Evolutionary conservation across 176 grass and related monocot species (phyloP).

Genomic region (Oryza punctata): DNA sequence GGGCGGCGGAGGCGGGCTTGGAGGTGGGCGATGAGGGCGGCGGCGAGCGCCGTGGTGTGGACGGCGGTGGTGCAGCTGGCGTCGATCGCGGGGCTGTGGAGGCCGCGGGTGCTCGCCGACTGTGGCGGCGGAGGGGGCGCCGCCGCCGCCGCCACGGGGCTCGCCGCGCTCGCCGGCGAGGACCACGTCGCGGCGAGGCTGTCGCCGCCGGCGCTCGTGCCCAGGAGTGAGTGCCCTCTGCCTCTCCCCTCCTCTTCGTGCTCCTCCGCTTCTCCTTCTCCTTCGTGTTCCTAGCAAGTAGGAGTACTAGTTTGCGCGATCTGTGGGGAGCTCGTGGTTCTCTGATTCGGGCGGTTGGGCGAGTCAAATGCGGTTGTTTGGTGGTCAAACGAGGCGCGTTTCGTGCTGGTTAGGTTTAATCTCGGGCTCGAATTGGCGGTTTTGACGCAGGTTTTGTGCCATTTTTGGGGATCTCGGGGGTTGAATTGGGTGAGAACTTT

Average conservation of each 20-base stretch:
- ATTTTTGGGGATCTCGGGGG: background rate
- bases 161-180: conserved; percentile 65
- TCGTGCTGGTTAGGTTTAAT: conserved; percentile 5
- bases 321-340: conserved; percentile 10
- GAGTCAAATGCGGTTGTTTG: conserved; percentile 36
- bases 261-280: background rate
- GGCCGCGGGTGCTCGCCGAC: conserved; percentile 55
- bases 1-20: conserved; percentile 43
- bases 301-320: conserved; percentile 15
- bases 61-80: conserved; percentile 80
- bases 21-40: conserved; percentile 85
- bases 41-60: conserved; percentile 82
- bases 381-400: conserved; percentile 16
- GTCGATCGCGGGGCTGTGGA: conserved; percentile 66
- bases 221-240: conserved; percentile 62
- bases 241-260: conserved; percentile 29
- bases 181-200: conserved; percentile 37
- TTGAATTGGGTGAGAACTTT: background rate
- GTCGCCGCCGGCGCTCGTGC: conserved; percentile 63
- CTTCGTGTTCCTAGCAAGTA: background rate
- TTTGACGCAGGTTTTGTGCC: background rate
- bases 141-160: background rate
- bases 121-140: conserved; percentile 38
- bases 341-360: conserved; percentile 9
- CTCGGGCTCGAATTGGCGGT: conserved; percentile 21